Base-by-base conservation (phyloP, 768 basidiomycete genomes). In the Tephrocybe sp. region DNA sequence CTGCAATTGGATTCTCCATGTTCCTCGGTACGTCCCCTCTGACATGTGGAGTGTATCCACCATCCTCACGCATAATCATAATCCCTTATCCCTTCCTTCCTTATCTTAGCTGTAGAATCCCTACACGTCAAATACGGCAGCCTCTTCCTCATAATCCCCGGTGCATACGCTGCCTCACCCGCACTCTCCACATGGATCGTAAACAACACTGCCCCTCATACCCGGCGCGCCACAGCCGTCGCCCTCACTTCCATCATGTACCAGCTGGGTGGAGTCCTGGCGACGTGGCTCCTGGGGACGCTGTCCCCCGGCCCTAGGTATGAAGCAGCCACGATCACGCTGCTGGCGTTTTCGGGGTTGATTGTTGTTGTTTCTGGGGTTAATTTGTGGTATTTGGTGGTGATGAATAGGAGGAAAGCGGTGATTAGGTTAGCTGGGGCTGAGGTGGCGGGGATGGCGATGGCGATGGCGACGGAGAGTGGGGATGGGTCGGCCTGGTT, bases 401-500 rank as follows among this genome's bases (percentile, higher is more conserved):
- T 60, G 31, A 66, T 75, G 63, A 82, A 82, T 55, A 69, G 61
- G 55, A 69, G 67, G 60, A 83, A 83, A 64, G 68, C 63, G 13
- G 49, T 42, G 44, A 66, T n/a, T 62, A 35, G 68, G 79, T 45
- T 58, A 47, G 22, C 64, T 35, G 15, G 64, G 60, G 36, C 40
- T 53, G 5, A 64, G 59, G 32, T 60, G 57, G 8, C 64, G 74
- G 15, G 80, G 81, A 55, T 56, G 61, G 15, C 57, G 62, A 6
- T 69, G 67, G 0, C 60, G n/a, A n/a, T n/a, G n/a, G n/a, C n/a
- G n/a, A n/a, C n/a, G n/a, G n/a, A n/a, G n/a, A n/a, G 80, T 36
- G 80, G 81, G 4, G 79, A 81, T 56, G 63, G 59, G 32, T 78
- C 76, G 32, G 78, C 78, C 3, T 82, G 81, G 78, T 82, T 80